A percentile compares a stretch with the other conserved stretches of the same genome.
phyloP scores from a whole-genome alignment of 129 eudicot genomes.

The Artemisia tridentata region DNA sequence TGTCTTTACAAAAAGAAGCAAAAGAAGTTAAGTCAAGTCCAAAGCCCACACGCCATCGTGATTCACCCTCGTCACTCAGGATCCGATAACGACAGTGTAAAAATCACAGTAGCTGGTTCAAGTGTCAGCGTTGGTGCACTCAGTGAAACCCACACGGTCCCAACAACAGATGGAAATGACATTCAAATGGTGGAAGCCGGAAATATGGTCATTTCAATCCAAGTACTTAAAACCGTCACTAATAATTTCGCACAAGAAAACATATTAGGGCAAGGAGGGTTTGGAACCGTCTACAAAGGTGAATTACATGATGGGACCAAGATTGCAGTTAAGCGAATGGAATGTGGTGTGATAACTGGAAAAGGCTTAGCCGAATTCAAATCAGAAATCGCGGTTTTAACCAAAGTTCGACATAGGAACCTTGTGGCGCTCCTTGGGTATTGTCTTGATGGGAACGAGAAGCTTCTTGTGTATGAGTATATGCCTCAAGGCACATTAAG shows the following conservation, averaged over 20 bases:
- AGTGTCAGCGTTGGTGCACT: conserved; percentile 77
- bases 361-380: conserved; percentile 83
- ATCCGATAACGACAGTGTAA: conserved; percentile 81
- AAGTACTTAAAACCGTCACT: conserved; percentile 84
- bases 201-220: conserved; percentile 94
- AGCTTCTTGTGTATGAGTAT: conserved; percentile 87
- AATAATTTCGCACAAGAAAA: conserved; percentile 71
- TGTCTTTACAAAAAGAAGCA: conserved; percentile 78
- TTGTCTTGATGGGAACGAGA: conserved; percentile 93
- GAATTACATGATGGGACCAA: conserved; percentile 95
- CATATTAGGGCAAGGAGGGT: conserved; percentile 89
- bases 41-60: conserved; percentile 90
- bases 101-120: conserved; percentile 96
- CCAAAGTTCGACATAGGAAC: conserved; percentile 91
- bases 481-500: conserved; percentile 99
- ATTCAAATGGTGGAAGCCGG: conserved; percentile 98
- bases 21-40: conserved; percentile 74
- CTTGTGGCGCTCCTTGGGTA: conserved; percentile 95
- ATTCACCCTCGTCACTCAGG: conserved; percentile 90
- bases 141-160: conserved; percentile 69
- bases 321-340: conserved; percentile 96
- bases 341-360: conserved; percentile 69
- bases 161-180: conserved; percentile 46
- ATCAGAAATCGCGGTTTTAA: conserved; percentile 91
- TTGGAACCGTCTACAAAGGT: conserved; percentile 96